Base-by-base conservation (phyloP, 352 stramenopile species). In the Globisporangium canariense region DNA sequence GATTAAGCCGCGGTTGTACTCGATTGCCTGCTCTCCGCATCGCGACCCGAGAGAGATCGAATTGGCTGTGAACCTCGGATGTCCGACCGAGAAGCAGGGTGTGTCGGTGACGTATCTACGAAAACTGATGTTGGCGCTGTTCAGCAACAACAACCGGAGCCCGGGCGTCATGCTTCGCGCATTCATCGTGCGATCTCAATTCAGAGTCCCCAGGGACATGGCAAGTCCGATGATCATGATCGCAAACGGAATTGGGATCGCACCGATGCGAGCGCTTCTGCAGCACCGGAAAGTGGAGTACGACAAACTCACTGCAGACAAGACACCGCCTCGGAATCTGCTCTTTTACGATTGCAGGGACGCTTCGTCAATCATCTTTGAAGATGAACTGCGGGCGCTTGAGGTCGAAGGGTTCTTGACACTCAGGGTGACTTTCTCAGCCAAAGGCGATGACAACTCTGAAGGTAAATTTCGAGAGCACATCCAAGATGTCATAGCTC, bases 1-100 rank as follows among this genome's bases (percentile, higher is more conserved):
- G 25, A 79, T 98, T 32, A 87, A 96, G 62, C 92, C 96, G 9
- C 80, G 96, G 1, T 89, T 94, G 55, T 99, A 98, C 72, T 98
- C 94, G 1, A 98, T 99, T 62, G 86, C 90, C 1, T 98, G 89
- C 1, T 98, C 62, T 18, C 89, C n/a, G 74, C 79, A 14, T 66
- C 65, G 49, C 65, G 88, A 30, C 71, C 82, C 91, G 4, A 79
- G 76, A 2, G 71, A 75, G 4, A 83, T 98, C 38, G 89, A 98
- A 50, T 72, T 98, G 53, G 97, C 90, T 0, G 86, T 98, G 13
- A 78, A 90, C n/a, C 67, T 99, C 16, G 86, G 96, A 7, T 68
- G 90, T 20, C 53, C 76, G 1, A n/a, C 28, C n/a, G 28, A 74
- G 36, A 65, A 77, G 47, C 70, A 75, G 4, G 68, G 68, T 0